Evolutionary conservation across 2,329 filamentous ascomycete genomes (phyloP).

Genomic region (Trichoderma citrinoviride): DNA sequence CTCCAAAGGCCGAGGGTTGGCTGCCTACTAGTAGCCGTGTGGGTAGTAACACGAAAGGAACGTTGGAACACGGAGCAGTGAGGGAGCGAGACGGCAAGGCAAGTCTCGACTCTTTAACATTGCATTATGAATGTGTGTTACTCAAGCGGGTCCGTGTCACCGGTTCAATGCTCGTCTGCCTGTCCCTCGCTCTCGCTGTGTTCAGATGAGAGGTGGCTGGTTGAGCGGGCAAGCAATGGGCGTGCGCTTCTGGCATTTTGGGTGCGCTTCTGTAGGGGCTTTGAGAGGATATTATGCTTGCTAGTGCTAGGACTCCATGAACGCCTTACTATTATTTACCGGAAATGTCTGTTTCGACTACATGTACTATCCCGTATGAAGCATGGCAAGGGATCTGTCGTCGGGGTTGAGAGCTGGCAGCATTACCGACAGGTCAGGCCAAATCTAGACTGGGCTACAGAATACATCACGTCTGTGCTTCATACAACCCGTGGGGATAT

Average conservation of each 20-base stretch:
- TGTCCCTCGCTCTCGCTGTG: neutral
- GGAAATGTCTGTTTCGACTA: too few species aligned
- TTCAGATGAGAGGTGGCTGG: neutral
- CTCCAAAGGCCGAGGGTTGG: neutral
- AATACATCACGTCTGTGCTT: too few species aligned
- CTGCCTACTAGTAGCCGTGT: neutral
- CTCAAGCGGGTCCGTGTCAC: neutral
- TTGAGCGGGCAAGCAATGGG: neutral
- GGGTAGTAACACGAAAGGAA: neutral
- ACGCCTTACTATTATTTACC: too few species aligned
- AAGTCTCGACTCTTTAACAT: neutral
- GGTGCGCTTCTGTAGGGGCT: too few species aligned
- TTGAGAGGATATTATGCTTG: neutral
- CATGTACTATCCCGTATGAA: neutral
- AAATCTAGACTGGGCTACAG: neutral
- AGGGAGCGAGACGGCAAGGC: neutral
- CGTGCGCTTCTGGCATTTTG: too few species aligned
- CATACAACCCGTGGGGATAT: too few species aligned
- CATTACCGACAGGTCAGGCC: neutral
- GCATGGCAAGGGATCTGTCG: neutral
- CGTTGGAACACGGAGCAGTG: neutral
- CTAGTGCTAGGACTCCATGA: too few species aligned
- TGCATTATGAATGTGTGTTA: neutral
- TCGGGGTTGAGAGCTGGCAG: neutral
- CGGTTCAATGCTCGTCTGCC: neutral